phyloP scores from a whole-genome alignment of 2,329 filamentous ascomycete genomes.

The Aureobasidium sp. region DNA sequence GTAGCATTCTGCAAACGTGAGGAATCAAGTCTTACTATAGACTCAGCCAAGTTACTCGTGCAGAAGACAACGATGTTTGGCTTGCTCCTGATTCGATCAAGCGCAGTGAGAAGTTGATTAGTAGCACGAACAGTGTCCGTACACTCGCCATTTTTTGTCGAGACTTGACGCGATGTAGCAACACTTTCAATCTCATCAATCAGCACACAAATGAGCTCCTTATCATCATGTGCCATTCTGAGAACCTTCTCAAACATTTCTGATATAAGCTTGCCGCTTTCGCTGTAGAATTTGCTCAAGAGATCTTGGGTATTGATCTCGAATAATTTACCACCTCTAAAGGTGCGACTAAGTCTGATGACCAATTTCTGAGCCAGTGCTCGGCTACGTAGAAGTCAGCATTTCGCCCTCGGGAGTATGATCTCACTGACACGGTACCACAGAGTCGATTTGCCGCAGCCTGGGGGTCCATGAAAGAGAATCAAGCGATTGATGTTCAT shows the following conservation, averaged over 20 bases:
- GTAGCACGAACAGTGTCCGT: constrained; percentile 30
- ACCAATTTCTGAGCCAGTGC: constrained; percentile 46
- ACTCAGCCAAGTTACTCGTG: constrained; percentile 41
- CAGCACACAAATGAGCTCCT: constrained; percentile 39
- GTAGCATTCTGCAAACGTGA: neutral
- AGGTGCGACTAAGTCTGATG: constrained; percentile 37
- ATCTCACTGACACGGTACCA: constrained; percentile 23
- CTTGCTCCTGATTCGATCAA: constrained; percentile 38
- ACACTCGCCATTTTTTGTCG: constrained; percentile 11
- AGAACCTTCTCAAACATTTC: constrained; percentile 37
- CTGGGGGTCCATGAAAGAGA: constrained; percentile 39
- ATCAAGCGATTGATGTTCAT: constrained; percentile 42
- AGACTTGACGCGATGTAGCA: constrained; percentile 36
- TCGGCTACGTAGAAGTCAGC: constrained; percentile 24
- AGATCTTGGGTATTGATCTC: constrained; percentile 41
- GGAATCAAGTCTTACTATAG: neutral
- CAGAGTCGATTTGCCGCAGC: constrained; percentile 38
- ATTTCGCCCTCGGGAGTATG: neutral
- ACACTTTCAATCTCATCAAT: constrained; percentile 48
- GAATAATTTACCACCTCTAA: constrained; percentile 33
- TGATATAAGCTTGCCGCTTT: constrained; percentile 39
- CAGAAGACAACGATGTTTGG: constrained; percentile 44
- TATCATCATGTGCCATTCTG: constrained; percentile 32
- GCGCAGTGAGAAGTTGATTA: constrained; percentile 43
- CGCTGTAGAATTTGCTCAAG: constrained; percentile 44